Evolutionary conservation across 768 basidiomycete species (phyloP), one percentile per base, ranked within the genome.

Genomic region (Suillus variegatus): DNA sequence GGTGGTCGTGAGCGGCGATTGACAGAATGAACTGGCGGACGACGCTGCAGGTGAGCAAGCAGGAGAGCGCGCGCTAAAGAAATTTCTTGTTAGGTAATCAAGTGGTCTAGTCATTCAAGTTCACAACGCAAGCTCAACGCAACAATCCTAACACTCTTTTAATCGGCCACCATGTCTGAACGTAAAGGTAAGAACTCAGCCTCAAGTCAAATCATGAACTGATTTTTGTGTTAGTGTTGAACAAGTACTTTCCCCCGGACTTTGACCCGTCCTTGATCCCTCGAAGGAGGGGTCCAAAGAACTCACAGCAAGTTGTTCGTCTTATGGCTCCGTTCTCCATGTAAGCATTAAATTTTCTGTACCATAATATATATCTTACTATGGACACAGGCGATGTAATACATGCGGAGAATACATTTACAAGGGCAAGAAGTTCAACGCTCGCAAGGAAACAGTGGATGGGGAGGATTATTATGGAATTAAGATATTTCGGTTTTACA

Each of bases 361-460:
- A 28, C 0, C 2, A 12, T 47, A 35, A 28, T 32, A 13, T 20
- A 35, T 66, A 68, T 52, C 38, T 47, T 2, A 57, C 67, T 74
- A 10, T 74, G 64, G 13, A 38, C 56, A 7, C 54, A 94, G 93
- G 92, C 88, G 93, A 70, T 92, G 91, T 73, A 96, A 95, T 71
- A 94, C 94, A 4, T 99, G 97, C 72, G 97, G 96, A 57, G 97
- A 99, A 80, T 99, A 99, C 73, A 92, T 99, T 63, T 97, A 98
- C 80, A 98, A 99, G 77, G 97, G 97, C 56, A 99, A 99, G 83
- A 99, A 99, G 79, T 99, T 99, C 82, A 99, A 99, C 71, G 97
- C 97, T 6, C 86, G 97, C 58, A 99, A 99, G 76, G 97, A 99
- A 81, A 99, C 97, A 0, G 97, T 97, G 10, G 91, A 95, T 1